Evolutionary conservation across 345 rosid species (phyloP), one percentile per base, ranked within the genome.

Genomic region (Raphanus sativus): DNA sequence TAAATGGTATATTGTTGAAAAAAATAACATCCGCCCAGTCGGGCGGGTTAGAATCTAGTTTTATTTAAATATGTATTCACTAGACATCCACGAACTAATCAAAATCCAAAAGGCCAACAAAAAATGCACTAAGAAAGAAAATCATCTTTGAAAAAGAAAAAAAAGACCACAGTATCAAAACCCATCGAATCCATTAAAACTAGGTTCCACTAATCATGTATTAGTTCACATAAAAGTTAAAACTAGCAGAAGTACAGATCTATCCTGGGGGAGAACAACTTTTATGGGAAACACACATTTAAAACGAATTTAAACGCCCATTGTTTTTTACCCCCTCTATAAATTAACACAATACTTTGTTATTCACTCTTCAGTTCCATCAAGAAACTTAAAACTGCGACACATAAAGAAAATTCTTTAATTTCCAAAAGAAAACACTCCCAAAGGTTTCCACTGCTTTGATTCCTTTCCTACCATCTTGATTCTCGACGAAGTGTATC

Each of bases 301-400:
- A 16, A 58, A 38, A 34, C 17, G 5, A 21, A 56, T 21, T 21
- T 21, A 21, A 21, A 56, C 34, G 77, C 81, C 77, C 81, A 72
- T 67, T 15, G 81, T 65, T 78, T 71, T 33, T 4, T 28, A 15
- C 26, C 62, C 73, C 9, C 7, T 71, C 12, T 66, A 78, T 78
- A 78, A 59, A 58, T 30, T 3, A 8, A 6, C 8, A 5, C 5
- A 33, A 15, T 11, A 58, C 16, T 60, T 45, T 33, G 15, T 24
- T 8, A 32, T 69, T 52, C 65, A 63, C 66, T 30, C 66, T 30
- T 64, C 24, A 26, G 15, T 5, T 50, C n/a, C 61, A 16, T 69
- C 80, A 70, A 54, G 5, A 71, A 34, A 69, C 15, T 17, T 0
- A 8, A 50, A 36, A 11, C 56, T 69, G 11, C 13, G 54, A 12